Base-by-base conservation (phyloP, 352 stramenopile genomes). In the Albugo candida region DNA sequence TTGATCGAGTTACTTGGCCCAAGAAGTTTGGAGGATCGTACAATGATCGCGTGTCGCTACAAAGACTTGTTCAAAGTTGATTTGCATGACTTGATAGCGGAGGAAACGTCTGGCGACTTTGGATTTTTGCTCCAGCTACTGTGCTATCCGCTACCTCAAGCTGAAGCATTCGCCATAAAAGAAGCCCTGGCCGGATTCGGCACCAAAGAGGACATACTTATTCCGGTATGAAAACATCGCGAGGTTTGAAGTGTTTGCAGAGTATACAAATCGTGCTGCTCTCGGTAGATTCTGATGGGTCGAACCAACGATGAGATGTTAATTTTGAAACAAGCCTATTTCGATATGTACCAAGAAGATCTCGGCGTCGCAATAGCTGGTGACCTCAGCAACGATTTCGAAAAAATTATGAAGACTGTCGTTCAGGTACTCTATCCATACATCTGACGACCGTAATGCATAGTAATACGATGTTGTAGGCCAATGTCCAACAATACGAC, bases 321-420 rank as follows among this genome's bases (percentile, higher is more conserved):
- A 24, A 71, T 84, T 59, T 62, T 87, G 42, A 80, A 79, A 56
- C 65, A 65, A 48, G 78, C 67, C 42, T 84, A 79, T 55, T 80
- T 71, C 48, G 69, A 81, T 43, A 75, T 75, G 56, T 83, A 77
- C 56, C 75, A 81, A 49, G 59, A 78, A 51, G 74, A 87, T 46
- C 56, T 84, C 45, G 65, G 58, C 14, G 71, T 70, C 49, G 56
- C 73, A 19, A 68, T 84, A 61, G 55, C 63, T 42, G 68, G 62
- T 18, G 70, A 83, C 47, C 59, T 83, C 10, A 67, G 62, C 36
- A 71, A 71, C 18, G 71, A 84, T 58, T 77, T 80, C 52, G 66
- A 66, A 50, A 75, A 73, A 47, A 59, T 83, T 37, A 69, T 81
- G 40, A 58, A 78, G 18, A 45, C 74, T 39, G 60, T 67, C 8